Base-by-base conservation (phyloP, 1,139 yeast genomes). In the Magnusiomyces paraingens region DNA sequence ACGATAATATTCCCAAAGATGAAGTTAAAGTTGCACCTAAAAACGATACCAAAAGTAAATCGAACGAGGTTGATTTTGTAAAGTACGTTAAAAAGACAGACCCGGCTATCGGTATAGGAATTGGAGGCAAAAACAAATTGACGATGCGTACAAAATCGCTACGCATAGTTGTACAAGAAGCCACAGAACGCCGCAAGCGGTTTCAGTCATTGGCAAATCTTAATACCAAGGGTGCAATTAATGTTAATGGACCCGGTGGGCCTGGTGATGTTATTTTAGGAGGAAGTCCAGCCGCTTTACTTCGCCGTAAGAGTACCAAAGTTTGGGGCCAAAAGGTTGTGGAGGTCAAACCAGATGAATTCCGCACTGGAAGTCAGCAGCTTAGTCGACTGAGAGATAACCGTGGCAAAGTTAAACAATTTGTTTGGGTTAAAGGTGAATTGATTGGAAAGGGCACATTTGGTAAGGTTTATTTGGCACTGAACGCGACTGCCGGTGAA, bases 351-450 rank as follows among this genome's bases (percentile, higher is more conserved):
- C 83, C 94, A 1, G 80, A 79, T 36, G 84, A 84, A 56, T 79
- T 82, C 53, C 80, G 80, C 47, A 72, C 74, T 52, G 84, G 83
- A 1, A 32, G 49, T 15, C 49, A 46, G 26, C 80, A 55, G 39
- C 57, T 83, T 12, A 80, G 84, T 58, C 81, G 81, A 52, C 67
- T 84, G 52, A 73, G 86, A 18, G 84, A 79, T 61, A 81, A 79
- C 55, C 78, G 75, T 53, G 94, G 93, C 11, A 80, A 81, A 49
- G 81, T 81, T 63, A 86, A 85, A 63, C 95, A 89, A 69, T 90
- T 91, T 74, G 94, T 93, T 0, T 94, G 99, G 99, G 87, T 94
- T 52, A 90, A 90, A 67, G 99, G 99, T 75, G 98, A 91, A 64
- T 76, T 93, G 59, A 89, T 94, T 57, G 99, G 99, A 1, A 82